Evolutionary conservation across 2,329 filamentous ascomycete species (phyloP), one percentile per base, ranked within the genome.

Genomic region (Colletotrichum sansevieriae): DNA sequence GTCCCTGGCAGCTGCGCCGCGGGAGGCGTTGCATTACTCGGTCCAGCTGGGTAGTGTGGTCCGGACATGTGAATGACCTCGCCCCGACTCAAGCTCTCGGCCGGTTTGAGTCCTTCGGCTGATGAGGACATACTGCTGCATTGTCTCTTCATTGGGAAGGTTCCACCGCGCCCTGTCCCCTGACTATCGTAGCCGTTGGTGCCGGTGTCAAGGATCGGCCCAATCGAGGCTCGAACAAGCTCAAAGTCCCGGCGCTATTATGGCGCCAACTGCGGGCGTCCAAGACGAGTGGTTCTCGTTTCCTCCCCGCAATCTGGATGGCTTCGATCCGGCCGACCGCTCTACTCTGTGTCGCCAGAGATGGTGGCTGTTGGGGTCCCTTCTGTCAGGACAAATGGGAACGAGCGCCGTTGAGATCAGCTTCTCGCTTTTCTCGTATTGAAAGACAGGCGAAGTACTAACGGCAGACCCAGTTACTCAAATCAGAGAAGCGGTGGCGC

Each of bases 161-260:
- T 47, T 47, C 9, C 60, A 41, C 60, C 65, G 54, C 20, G 29
- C n/a, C n/a, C 35, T 35, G 46, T 59, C 46, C 46, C 52, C 61
- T 59, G 59, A 65, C 60, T 52, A 65, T 55, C 39, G 4, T 46
- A 35, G 60, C 65, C 54, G 60, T 54, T 59, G 61, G 20, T 59
- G 39, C 60, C 54, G 65, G 61, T 54, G 52, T 37, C 29, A n/a
- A 33, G n/a, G 65, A 68, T 65, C 65, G 52, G 39, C 65, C 63
- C 65, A 68, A 59, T 65, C 10, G 54, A 59, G n/a, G 33, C 65
- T 65, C 61, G 29, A 68, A 65, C 54, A 54, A 68, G 65, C 46
- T 55, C 54, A 47, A 18, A 39, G 15, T 59, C 65, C 65, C 52
- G 65, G 54, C 65, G 54, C 61, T 68, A 65, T 54, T 43, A 35